These are phyloP conservation scores for Chaetomium sp. DNA, from an alignment of 2,329 filamentous ascomycete genomes.

Conservation along the genomic window DNA sequence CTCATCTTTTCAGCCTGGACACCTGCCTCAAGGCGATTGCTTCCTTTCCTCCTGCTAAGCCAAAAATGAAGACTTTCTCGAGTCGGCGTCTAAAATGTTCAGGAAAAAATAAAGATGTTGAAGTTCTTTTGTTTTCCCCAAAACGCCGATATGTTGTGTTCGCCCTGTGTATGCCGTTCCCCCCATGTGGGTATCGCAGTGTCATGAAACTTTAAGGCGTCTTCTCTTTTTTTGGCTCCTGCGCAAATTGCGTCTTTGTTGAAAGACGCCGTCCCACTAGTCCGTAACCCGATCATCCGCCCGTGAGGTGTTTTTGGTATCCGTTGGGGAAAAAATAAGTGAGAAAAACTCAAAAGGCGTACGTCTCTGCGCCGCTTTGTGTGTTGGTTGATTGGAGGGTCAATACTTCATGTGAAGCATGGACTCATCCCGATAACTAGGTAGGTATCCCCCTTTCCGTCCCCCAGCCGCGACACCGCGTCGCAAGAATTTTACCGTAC, in stretches of 20 bases:
- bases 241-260: conserved; percentile 29
- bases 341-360: conserved; percentile 18
- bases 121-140: conserved; percentile 32
- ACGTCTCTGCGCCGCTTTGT: conserved; percentile 3
- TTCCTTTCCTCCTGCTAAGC: conserved; percentile 18
- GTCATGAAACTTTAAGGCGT: conserved; percentile 20
- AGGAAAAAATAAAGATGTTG: conserved; percentile 32
- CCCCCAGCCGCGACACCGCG: conserved; percentile 9
- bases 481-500: conserved; percentile 13
- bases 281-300: conserved; percentile 5
- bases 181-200: conserved; percentile 29
- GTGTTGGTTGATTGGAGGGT: too few relatives aligned
- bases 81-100: conserved; percentile 22
- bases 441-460: conserved; percentile 4
- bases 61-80: conserved; percentile 20
- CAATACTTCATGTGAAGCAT: too few relatives aligned
- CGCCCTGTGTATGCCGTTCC: conserved; percentile 25
- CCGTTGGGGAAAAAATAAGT: conserved; percentile 19
- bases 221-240: conserved; percentile 23
- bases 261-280: conserved; percentile 28
- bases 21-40: too few relatives aligned
- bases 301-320: conserved; percentile 16
- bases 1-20: too few relatives aligned
- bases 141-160: conserved; percentile 27
- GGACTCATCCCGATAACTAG: conserved; percentile 5